A percentile compares a stretch with the other conserved stretches of the same genome.
phyloP scores from a whole-genome alignment of 805 yeast species.

The Lipomyces starkeyi region DNA sequence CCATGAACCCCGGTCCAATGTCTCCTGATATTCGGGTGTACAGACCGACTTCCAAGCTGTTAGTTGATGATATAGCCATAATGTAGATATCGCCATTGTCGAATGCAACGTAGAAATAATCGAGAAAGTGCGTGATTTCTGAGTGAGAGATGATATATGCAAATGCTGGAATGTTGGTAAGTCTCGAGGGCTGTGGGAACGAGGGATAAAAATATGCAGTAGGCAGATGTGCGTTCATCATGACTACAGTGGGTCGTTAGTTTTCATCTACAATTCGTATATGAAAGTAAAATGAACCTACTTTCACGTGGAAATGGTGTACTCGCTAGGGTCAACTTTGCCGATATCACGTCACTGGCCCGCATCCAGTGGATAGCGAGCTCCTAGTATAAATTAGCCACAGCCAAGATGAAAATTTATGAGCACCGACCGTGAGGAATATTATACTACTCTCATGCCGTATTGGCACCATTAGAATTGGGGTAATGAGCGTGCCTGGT shows the following conservation, averaged over 20 bases:
- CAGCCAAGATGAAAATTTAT: neutral
- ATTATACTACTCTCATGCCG: slow-evolving; percentile 14
- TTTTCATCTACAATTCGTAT: neutral
- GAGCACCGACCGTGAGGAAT: slow-evolving; percentile 15
- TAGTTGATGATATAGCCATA: slow-evolving; percentile 2
- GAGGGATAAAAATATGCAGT: slow-evolving; percentile 8
- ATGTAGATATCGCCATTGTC: slow-evolving; percentile 27
- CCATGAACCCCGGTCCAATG: slow-evolving; percentile 26
- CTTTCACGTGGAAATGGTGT: slow-evolving; percentile 6
- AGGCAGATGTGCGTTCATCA: neutral
- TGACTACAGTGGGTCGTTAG: neutral
- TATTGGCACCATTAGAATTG: slow-evolving; percentile 26
- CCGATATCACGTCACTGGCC: slow-evolving; percentile 17
- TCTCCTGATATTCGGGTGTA: slow-evolving; percentile 12
- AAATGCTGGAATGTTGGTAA: neutral
- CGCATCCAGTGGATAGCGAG: slow-evolving; percentile 12
- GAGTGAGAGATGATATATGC: neutral
- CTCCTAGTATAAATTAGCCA: slow-evolving; percentile 2
- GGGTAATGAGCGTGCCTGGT: slow-evolving; percentile 8
- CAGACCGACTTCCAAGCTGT: neutral
- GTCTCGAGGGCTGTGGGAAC: neutral
- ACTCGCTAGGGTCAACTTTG: neutral
- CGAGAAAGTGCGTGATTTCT: slow-evolving; percentile 3
- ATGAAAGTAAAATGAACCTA: neutral
- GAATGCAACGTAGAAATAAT: slow-evolving; percentile 30